phyloP scores from a whole-genome alignment of 129 eudicot species.

The Tagetes erecta region DNA sequence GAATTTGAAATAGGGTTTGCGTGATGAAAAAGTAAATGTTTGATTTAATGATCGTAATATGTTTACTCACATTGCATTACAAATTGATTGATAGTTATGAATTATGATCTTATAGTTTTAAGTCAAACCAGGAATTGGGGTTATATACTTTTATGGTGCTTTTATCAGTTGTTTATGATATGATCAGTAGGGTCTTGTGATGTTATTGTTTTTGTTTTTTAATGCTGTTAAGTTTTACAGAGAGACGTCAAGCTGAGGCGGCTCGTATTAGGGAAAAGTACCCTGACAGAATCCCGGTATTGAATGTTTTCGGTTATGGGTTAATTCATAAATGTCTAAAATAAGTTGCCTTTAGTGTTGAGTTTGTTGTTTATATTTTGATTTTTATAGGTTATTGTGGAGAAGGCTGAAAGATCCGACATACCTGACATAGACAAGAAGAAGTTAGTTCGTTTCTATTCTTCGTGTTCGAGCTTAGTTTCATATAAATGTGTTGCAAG shows the following conservation, averaged over 20 bases:
- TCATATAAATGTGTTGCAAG: neutral
- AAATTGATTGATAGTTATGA: neutral
- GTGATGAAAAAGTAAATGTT: neutral
- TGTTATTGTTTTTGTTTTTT: neutral
- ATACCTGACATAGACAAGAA: constrained; percentile 97
- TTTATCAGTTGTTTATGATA: neutral
- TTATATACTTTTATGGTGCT: neutral
- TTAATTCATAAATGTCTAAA: neutral
- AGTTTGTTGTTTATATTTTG: constrained; percentile 9
- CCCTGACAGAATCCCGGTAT: constrained; percentile 95
- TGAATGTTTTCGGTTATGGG: neutral
- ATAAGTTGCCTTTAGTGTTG: neutral
- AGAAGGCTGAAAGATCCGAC: constrained; percentile 93
- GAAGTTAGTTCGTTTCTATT: constrained; percentile 50
- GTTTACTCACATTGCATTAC: neutral
- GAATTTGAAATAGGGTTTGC: constrained; percentile 20
- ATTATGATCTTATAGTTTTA: neutral
- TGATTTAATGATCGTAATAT: neutral
- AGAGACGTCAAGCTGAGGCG: constrained; percentile 97
- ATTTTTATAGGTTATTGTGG: constrained; percentile 78
- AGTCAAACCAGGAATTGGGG: neutral
- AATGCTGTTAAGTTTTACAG: constrained; percentile 34
- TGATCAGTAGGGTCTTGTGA: neutral
- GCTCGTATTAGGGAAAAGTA: constrained; percentile 98
- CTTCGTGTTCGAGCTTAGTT: neutral